Evolutionary conservation across 108 stramenopile genomes (phyloP), one percentile per base, ranked within the genome.

Genomic region (Pseudonitzschia multiseries): DNA sequence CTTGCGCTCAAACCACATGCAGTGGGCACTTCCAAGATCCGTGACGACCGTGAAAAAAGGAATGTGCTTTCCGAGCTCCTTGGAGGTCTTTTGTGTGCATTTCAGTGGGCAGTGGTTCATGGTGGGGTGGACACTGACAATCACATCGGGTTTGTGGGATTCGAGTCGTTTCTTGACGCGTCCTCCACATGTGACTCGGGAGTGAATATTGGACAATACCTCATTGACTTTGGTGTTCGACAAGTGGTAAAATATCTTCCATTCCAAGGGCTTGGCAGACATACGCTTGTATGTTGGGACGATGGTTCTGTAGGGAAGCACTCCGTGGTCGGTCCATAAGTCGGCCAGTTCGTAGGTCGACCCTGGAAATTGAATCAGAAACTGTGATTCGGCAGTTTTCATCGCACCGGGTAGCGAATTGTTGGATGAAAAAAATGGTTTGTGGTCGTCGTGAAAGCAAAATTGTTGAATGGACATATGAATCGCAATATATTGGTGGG

Each of bases 41-140:
- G 98, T 98, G 18, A 98, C 97, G 0, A 98, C 97, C 17, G 98
- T 98, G 74, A 95, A 97, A 77, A 94, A 89, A 1, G 93, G 93
- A 54, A 89, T 87, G 61, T 89, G 83, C 70, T 81, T 84, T 0
- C 87, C 89, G 14, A 61, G 53, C 53, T 86, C 76, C 20, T 84
- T 67, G 21, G 81, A 83, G 65, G 96, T 79, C 65, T 81, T 83
- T 27, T 79, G 71, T n/a, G 83, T 64, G 10, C 76, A 72, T 43
- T 70, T 67, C 8, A 94, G 62, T 0, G 98, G 98, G 32, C 90
- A 70, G 63, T 92, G 81, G 68, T 96, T 96, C 95, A 97, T 97
- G 28, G 94, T 89, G 2, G 97, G 98, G 76, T 98, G 98, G 10
- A 98, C 98, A 17, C 83, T 86, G 8, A 98, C 84, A 51, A 97